Conservation (phyloP, 768 basidiomycete genomes). For the Cyathus striatus region DNA sequence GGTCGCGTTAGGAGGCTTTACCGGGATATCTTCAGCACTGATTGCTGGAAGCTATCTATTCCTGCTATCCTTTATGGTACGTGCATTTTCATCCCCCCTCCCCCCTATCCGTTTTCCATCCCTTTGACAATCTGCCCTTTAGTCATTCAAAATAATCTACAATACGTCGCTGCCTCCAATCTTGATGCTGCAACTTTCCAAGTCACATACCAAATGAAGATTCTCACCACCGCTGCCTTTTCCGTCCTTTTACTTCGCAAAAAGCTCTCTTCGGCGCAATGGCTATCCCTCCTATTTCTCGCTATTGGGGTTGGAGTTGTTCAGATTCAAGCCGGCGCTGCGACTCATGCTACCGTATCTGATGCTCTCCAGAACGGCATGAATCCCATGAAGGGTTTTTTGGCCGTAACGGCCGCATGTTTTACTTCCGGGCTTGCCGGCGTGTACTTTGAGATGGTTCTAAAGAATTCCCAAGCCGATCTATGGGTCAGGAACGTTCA, state of each 20-base stretch:
- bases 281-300: slow-evolving; percentile 80
- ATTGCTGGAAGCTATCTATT: slow-evolving; percentile 97
- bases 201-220: slow-evolving; percentile 97
- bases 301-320: slow-evolving; percentile 88
- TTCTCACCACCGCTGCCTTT: slow-evolving; percentile 89
- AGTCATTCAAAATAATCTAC: slow-evolving; percentile 94
- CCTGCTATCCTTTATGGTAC: slow-evolving; percentile 89
- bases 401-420: slow-evolving; percentile 88
- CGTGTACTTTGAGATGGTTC: slow-evolving; percentile 97
- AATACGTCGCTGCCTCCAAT: slow-evolving; percentile 92
- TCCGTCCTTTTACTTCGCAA: slow-evolving; percentile 80
- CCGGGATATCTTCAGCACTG: slow-evolving; percentile 75
- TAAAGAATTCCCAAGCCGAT: slow-evolving; percentile 85
- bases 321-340: slow-evolving; percentile 62
- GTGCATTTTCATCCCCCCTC: too few species aligned
- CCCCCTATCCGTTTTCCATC: background rate
- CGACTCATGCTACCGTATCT: slow-evolving; percentile 13
- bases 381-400: slow-evolving; percentile 80
- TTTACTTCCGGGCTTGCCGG: slow-evolving; percentile 95
- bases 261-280: slow-evolving; percentile 68
- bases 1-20: slow-evolving; percentile 52
- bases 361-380: slow-evolving; percentile 45
- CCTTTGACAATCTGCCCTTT: slow-evolving; percentile 8
- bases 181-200: slow-evolving; percentile 95
- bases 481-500: slow-evolving; percentile 98